phyloP scores from a whole-genome alignment of 2,329 filamentous ascomycete species.

The Aspergillus neoniger region DNA sequence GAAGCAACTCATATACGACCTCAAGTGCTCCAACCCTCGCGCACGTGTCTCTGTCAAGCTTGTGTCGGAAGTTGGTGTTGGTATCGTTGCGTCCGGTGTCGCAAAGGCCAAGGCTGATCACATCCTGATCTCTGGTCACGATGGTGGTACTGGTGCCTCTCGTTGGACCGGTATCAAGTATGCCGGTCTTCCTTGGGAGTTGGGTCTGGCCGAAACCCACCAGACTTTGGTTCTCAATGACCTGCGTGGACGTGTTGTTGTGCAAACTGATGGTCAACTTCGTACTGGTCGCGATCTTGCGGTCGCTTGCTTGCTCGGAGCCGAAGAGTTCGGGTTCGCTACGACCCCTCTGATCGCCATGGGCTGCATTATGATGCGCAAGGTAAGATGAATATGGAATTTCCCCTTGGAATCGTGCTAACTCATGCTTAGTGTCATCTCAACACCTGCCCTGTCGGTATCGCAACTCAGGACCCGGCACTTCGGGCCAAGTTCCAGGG shows the following conservation, averaged over 20 bases:
- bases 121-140: slow-evolving; percentile 94
- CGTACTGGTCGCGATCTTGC: slow-evolving; percentile 91
- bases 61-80: slow-evolving; percentile 94
- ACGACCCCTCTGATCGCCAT: slow-evolving; percentile 93
- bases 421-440: slow-evolving; percentile 35
- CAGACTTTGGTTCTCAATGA: slow-evolving; percentile 96
- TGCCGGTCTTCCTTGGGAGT: slow-evolving; percentile 92
- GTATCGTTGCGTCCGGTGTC: slow-evolving; percentile 95
- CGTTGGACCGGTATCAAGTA: slow-evolving; percentile 99
- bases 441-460: slow-evolving; percentile 88
- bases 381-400: background rate
- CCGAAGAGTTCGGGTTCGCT: slow-evolving; percentile 97
- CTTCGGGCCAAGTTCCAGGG: slow-evolving; percentile 91
- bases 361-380: slow-evolving; percentile 88
- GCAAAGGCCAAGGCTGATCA: slow-evolving; percentile 97
- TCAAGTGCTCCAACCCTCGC: slow-evolving; percentile 93
- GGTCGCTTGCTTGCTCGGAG: slow-evolving; percentile 90
- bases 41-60: slow-evolving; percentile 95
- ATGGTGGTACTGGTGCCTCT: slow-evolving; percentile 94
- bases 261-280: slow-evolving; percentile 94
- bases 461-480: slow-evolving; percentile 93
- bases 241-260: slow-evolving; percentile 89
- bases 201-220: slow-evolving; percentile 95
- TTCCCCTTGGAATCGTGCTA: background rate
- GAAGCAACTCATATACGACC: slow-evolving; percentile 95